Percentiles rank a stretch among this genome's conserved stretches.
Conservation (phyloP, 2,329 filamentous ascomycete genomes). For the Alternaria consortialis region DNA sequence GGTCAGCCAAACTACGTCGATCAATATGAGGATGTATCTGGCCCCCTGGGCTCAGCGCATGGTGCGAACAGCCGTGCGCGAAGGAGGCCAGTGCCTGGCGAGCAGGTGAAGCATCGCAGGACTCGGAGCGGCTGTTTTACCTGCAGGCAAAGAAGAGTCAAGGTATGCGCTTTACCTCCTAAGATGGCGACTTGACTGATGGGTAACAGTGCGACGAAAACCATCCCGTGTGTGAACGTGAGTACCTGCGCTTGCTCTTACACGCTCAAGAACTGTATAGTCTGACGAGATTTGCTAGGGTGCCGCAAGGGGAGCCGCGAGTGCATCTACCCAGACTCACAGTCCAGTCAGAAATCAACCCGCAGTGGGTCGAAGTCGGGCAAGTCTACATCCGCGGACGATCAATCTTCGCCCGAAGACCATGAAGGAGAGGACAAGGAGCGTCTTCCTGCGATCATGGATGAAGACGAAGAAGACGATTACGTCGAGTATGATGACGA, state of each 20-base stretch:
- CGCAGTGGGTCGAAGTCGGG: constrained; percentile 56
- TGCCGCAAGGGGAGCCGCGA: constrained; percentile 92
- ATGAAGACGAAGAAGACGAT: constrained; percentile 59
- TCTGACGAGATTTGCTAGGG: constrained; percentile 59
- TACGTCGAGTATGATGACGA: constrained; percentile 41
- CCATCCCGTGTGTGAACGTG: constrained; percentile 82
- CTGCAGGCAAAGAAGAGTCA: constrained; percentile 87
- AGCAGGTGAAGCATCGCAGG: constrained; percentile 89
- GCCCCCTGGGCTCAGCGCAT: constrained; percentile 38
- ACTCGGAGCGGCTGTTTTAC: constrained; percentile 95
- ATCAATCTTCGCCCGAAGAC: constrained; percentile 63
- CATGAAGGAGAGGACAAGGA: constrained; percentile 54
- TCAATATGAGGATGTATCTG: constrained; percentile 47
- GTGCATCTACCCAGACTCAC: constrained; percentile 84
- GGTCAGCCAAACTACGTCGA: constrained; percentile 46
- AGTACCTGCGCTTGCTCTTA: constrained; percentile 40
- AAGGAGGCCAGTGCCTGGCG: constrained; percentile 52
- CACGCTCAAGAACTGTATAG: constrained; percentile 7
- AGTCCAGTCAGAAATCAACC: constrained; percentile 61
- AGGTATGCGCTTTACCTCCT: constrained; percentile 53
- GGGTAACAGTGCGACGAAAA: constrained; percentile 81
- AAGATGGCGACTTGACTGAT: constrained; percentile 22
- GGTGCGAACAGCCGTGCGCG: constrained; percentile 40
- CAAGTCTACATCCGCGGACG: constrained; percentile 56
- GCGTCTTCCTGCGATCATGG: constrained; percentile 54